Percentiles rank a stretch among this genome's conserved stretches.
phyloP scores from a whole-genome alignment of 768 basidiomycete species.

The Leccinum longicurvipes region DNA sequence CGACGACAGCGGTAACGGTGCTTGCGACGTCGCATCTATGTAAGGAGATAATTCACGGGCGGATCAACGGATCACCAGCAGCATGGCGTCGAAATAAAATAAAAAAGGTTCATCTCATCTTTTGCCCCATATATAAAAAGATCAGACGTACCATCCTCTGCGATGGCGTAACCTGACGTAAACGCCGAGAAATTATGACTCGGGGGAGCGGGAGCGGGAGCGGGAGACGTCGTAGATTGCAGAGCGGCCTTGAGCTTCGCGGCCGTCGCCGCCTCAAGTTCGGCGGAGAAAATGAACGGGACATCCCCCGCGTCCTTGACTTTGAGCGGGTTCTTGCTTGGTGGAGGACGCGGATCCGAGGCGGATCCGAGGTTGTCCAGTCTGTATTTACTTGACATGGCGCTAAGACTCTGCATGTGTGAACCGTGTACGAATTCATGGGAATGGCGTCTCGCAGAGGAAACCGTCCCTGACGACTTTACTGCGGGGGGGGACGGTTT shows the following conservation, averaged over 20 bases:
- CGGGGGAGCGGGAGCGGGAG: constrained; percentile 1
- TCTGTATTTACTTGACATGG: constrained; percentile 26
- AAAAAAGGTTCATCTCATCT: not conserved
- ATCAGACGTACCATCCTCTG: constrained; percentile 27
- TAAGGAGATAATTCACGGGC: not conserved
- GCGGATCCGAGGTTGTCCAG: constrained; percentile 11
- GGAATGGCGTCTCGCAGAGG: constrained; percentile 15
- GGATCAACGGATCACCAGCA: not conserved
- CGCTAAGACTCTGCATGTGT: constrained; percentile 19
- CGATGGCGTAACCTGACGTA: constrained; percentile 23
- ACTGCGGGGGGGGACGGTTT: not conserved
- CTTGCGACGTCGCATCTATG: no score
- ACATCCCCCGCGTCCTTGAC: constrained; percentile 31
- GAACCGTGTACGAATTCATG: constrained; percentile 20
- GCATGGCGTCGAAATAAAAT: not conserved
- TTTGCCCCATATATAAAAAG: not conserved
- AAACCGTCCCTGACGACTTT: constrained; percentile 5
- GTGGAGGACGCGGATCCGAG: constrained; percentile 6
- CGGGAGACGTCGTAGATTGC: constrained; percentile 16
- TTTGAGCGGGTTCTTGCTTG: constrained; percentile 14
- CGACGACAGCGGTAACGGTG: not conserved
- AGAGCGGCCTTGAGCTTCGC: constrained; percentile 27
- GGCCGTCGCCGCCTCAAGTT: constrained; percentile 29
- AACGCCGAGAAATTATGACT: constrained; percentile 14
- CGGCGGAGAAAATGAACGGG: constrained; percentile 31